Base-by-base conservation (phyloP, 208 protist genomes). In the Trypanosoma theileri region DNA sequence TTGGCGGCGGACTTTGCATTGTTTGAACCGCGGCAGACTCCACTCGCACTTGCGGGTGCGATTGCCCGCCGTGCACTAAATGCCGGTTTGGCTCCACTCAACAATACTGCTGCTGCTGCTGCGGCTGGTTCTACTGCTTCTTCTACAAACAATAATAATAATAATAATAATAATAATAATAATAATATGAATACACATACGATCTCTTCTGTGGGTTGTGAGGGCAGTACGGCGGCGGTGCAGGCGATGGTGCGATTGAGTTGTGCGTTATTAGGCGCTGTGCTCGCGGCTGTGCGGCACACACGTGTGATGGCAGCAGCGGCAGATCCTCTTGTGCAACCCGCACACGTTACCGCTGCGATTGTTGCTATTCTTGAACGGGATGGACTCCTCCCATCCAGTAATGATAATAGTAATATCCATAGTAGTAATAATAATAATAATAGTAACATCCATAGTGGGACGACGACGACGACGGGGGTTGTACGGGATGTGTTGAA, bases 21-120 rank as follows among this genome's bases (percentile, higher is more conserved):
- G 50, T 66, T 76, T 13, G 86, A 92, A 28, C 72, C 86, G 0
- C 63, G 81, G 14, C 86, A 89, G 52, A 67, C 66, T 3, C 35
- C 81, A 0, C 24, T 89, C 31, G 56, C 46, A 0, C 75, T 89
- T 51, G 65, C 71, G 13, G 64, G 74, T 1, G 66, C 52, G 12
- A 54, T 88, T 14, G 53, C 65, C 13, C 59, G 69, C 3, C 50
- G 56, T 7, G 35, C 75, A 24, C 66, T 85, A 6, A 45, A 77
- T 0, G 66, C 77, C 40, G 81, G 82, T 6, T 57, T 88, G 10
- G 44, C n/a, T 0, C 57, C 66, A 31, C 73, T 89, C 48, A 53
- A 6, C 6, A 35, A 1, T 35, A 35, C 28, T 35, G 6, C 28
- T 35, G 6, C 28, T 35, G 6, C 28, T 35, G 6, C 28, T 35